Percentiles rank a stretch among this genome's conserved stretches.
These are phyloP conservation scores for Bipolaris sorokiniana DNA, from an alignment of 2,329 filamentous ascomycete species.

Conservation along the genomic window DNA sequence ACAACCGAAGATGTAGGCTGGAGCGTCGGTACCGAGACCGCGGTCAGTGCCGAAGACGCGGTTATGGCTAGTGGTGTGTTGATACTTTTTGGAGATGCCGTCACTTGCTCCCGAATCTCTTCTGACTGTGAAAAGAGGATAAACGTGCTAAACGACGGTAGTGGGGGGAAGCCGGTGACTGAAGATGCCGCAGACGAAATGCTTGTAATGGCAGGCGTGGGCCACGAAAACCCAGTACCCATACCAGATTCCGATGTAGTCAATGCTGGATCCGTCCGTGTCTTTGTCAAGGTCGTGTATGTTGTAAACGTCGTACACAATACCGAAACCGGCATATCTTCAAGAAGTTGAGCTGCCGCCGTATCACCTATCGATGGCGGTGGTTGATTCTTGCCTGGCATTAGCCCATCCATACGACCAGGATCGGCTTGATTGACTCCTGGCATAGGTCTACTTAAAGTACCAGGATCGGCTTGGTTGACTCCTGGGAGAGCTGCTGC, in stretches of 20 bases:
- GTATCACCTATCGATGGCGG: constrained; percentile 6
- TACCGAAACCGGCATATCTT: background rate
- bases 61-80: constrained; percentile 1
- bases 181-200: background rate
- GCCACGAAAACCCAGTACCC: background rate
- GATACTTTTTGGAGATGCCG: background rate
- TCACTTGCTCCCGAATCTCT: constrained; percentile 5
- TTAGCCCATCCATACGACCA: background rate
- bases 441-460: constrained; percentile 9
- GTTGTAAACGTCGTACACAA: background rate
- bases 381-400: constrained; percentile 20
- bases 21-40: background rate
- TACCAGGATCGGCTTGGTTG: constrained; percentile 9
- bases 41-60: background rate
- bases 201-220: background rate
- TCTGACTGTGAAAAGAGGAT: constrained; percentile 11
- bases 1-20: constrained; percentile 1
- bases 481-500: constrained; percentile 10
- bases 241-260: background rate
- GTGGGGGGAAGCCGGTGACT: background rate
- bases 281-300: background rate
- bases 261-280: background rate
- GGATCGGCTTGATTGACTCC: constrained; percentile 15
- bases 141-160: constrained; percentile 8
- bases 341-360: background rate